A percentile compares a stretch with the other conserved stretches of the same genome.
phyloP scores from a whole-genome alignment of 768 basidiomycete species.

The Podaxis sp. region DNA sequence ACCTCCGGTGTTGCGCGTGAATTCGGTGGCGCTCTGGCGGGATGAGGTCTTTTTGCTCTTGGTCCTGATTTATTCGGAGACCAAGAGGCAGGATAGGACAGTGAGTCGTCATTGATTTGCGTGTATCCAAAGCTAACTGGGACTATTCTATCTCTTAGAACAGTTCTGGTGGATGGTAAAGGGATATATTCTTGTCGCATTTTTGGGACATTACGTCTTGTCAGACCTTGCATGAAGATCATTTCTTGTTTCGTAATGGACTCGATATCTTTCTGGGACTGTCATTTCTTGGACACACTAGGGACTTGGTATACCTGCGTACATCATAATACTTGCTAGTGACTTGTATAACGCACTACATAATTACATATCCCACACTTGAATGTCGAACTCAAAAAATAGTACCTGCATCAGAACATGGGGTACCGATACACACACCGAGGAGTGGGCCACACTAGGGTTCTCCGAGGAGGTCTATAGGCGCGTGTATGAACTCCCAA shows the following conservation, averaged over 20 bases:
- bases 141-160: background rate
- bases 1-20: constrained; percentile 35
- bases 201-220: background rate
- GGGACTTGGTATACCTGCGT: background rate
- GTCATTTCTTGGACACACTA: background rate
- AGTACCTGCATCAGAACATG: background rate
- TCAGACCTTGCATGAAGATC: background rate
- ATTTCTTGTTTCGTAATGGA: background rate
- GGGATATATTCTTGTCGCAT: background rate
- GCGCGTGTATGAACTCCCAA: too few relatives aligned
- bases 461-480: background rate
- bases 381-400: background rate
- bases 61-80: constrained; percentile 34
- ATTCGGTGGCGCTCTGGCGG: constrained; percentile 32
- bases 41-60: constrained; percentile 38
- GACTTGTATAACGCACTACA: background rate
- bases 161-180: constrained; percentile 10
- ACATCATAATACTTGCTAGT: background rate
- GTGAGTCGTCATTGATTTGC: constrained; percentile 20
- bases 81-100: constrained; percentile 33
- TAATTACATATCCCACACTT: background rate
- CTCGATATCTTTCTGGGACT: background rate
- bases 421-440: background rate
- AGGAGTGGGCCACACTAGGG: background rate
- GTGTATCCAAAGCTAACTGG: background rate